phyloP scores from a whole-genome alignment of 441 rosid species.

The Syzygium malaccense region DNA sequence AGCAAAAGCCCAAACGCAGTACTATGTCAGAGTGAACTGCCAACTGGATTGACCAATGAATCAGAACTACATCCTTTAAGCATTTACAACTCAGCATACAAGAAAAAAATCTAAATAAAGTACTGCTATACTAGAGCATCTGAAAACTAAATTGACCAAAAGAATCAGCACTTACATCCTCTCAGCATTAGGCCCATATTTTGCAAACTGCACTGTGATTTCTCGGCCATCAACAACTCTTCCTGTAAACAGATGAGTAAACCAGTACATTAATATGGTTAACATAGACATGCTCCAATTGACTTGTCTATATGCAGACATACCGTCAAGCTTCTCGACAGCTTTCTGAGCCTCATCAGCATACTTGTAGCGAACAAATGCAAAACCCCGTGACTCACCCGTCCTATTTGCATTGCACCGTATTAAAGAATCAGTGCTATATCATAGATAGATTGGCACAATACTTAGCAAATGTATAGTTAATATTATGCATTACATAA shows the following conservation, averaged over 20 bases:
- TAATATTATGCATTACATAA: not conserved
- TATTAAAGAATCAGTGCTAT: not conserved
- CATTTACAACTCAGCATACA: not conserved
- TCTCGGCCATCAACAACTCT: slow-evolving; percentile 74
- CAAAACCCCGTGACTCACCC: slow-evolving; percentile 76
- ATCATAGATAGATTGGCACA: not conserved
- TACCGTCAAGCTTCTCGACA: slow-evolving; percentile 74
- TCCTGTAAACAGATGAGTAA: slow-evolving; percentile 26
- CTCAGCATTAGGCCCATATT: slow-evolving; percentile 77
- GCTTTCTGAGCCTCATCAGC: slow-evolving; percentile 76
- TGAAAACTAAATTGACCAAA: not conserved
- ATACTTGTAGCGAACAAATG: slow-evolving; percentile 71
- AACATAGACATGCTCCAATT: not conserved
- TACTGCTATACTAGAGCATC: not conserved
- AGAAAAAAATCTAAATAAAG: not conserved
- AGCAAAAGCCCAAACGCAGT: not conserved
- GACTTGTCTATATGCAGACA: not conserved
- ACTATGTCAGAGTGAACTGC: not conserved
- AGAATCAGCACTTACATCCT: slow-evolving; percentile 33
- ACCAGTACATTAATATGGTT: not conserved
- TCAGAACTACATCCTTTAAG: not conserved
- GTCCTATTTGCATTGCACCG: slow-evolving; percentile 24
- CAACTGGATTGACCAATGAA: not conserved
- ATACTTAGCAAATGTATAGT: not conserved
- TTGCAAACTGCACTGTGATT: slow-evolving; percentile 69